Evolutionary conservation across 1,284 basidiomycete species (phyloP), one percentile per base, ranked within the genome.

Genomic region (Apiotrichum mycotoxinovorans): DNA sequence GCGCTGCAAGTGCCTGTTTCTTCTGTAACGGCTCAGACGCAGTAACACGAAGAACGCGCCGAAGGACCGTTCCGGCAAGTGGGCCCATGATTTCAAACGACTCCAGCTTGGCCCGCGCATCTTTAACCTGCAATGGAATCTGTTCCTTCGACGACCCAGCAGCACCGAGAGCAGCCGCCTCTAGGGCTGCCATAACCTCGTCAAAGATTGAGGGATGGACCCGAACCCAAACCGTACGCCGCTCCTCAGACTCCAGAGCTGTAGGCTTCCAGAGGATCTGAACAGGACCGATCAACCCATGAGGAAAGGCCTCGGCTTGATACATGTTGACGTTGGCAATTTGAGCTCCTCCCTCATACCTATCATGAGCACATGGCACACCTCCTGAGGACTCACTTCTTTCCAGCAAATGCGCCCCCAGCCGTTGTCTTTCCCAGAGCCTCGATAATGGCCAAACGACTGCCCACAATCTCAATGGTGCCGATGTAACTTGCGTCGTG

Each of bases 51-150:
- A 94, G 68, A 1, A 86, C 85, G 20, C 89, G 87, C 64, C 82
- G 84, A 50, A 95, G 74, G 10, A 93, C 83, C 66, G 88, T 87
- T 56, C 83, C 90, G 0, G 89, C 82, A 68, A 86, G 87, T 1
- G 88, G 88, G 3, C 92, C 92, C 79, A 88, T 87, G 20, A 95
- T 83, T 69, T 96, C 91, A 65, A 93, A 92, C 3, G 85, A 81
- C 58, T 89, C 89, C 34, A 92, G 69, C 48, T 85, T 81, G 4
- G 83, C 83, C 46, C 85, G 79, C 47, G 91, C 71, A 71, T 92
- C 87, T 4, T 81, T 79, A 14, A 92, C 80, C 61, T 87, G 83
- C 4, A 91, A 74, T 4, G 48, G 43, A 7, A 25, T 27, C n/a
- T n/a, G 15, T 9, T 47, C n/a, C 11, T 18, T 30, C 1, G 45